These are phyloP conservation scores for Daedalea quercina DNA, from an alignment of 768 basidiomycete genomes.

Conservation along the genomic window DNA sequence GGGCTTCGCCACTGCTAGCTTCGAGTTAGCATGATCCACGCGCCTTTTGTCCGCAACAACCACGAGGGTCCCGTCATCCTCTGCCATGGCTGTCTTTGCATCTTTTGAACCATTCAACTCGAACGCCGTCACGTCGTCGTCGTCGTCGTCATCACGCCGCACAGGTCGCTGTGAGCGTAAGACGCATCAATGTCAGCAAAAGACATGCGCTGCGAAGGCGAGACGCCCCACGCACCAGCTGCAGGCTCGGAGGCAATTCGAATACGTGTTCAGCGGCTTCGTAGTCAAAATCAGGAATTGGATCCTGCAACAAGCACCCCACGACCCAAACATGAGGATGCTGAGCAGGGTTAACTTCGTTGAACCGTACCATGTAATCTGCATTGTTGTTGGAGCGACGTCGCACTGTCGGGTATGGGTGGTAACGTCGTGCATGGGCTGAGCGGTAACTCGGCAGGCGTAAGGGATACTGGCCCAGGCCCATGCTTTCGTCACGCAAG, in stretches of 20 bases:
- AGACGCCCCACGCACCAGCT: not conserved
- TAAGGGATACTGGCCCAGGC: not conserved
- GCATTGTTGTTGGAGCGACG: not conserved
- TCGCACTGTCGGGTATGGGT: not conserved
- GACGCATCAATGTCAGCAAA: not conserved
- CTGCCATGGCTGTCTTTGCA: not conserved
- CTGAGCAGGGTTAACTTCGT: not conserved
- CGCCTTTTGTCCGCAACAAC: not conserved
- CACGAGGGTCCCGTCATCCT: not conserved
- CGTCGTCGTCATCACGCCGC: not conserved
- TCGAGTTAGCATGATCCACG: not conserved
- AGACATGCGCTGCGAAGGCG: not conserved
- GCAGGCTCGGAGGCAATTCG: not conserved
- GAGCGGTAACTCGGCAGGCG: not conserved
- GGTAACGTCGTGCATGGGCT: not conserved
- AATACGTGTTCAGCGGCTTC: not conserved
- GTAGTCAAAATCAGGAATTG: not conserved
- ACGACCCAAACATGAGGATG: not conserved
- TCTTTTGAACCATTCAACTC: not conserved
- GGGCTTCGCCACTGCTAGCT: not conserved
- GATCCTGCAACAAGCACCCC: not conserved
- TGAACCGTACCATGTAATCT: not conserved
- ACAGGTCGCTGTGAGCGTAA: not conserved
- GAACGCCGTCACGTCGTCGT: not conserved
- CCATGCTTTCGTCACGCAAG: too few species aligned